Conservation (phyloP, 441 rosid species). For the Pelargonium citronellum region DNA sequence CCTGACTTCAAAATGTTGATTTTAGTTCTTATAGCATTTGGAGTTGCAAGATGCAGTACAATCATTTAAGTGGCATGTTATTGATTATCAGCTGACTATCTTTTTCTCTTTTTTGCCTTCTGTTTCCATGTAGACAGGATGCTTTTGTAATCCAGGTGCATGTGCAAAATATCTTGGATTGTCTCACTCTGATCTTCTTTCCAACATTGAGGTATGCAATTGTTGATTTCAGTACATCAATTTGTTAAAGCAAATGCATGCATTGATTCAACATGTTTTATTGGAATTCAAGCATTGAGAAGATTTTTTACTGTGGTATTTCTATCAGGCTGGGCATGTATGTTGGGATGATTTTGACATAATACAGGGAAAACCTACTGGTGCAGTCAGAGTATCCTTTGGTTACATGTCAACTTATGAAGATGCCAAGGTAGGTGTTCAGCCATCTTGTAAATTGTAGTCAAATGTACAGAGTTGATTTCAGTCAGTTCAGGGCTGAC, state of each 20-base stretch:
- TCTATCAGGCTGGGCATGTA: slow-evolving; percentile 76
- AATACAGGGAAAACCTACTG: slow-evolving; percentile 77
- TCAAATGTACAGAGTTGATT: background rate
- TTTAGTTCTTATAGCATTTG: background rate
- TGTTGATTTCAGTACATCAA: background rate
- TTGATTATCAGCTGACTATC: slow-evolving; percentile 15
- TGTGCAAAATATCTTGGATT: slow-evolving; percentile 90
- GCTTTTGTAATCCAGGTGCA: slow-evolving; percentile 99
- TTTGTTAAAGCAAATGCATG: slow-evolving; percentile 11
- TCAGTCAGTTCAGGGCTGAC: no score
- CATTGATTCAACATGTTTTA: slow-evolving; percentile 12
- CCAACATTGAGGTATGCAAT: slow-evolving; percentile 64
- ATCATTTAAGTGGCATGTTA: background rate
- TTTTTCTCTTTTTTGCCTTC: slow-evolving; percentile 16
- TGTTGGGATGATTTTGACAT: slow-evolving; percentile 98
- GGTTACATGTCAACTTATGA: slow-evolving; percentile 96
- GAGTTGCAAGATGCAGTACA: background rate
- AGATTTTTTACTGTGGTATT: background rate
- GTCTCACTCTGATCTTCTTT: slow-evolving; percentile 77
- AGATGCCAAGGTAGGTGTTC: slow-evolving; percentile 59
- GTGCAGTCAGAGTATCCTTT: slow-evolving; percentile 87
- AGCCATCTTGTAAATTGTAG: background rate
- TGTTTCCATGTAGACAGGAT: slow-evolving; percentile 75
- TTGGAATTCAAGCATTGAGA: slow-evolving; percentile 10
- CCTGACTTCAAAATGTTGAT: background rate